Conservation (phyloP, 2,329 filamentous ascomycete genomes). For the Aspergillus aculeatus region DNA sequence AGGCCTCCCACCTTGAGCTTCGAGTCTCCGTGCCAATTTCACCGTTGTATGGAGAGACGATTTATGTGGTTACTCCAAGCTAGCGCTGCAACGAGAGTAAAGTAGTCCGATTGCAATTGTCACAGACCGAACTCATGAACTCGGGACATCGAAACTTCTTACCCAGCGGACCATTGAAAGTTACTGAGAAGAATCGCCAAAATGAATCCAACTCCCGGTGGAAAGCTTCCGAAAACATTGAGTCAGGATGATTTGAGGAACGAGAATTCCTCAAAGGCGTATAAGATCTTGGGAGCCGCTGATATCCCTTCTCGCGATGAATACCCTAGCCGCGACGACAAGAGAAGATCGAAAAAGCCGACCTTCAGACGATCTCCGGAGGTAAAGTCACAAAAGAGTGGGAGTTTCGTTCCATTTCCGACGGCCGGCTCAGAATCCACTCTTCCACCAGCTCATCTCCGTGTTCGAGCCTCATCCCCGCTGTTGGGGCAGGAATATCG, state of each 20-base stretch:
- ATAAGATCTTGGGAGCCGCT: slow-evolving; percentile 32
- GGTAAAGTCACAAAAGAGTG: slow-evolving; percentile 29
- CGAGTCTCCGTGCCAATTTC: background rate
- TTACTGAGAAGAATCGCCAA: slow-evolving; percentile 21
- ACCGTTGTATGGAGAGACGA: background rate
- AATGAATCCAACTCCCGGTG: slow-evolving; percentile 15
- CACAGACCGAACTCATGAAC: background rate
- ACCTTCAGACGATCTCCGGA: slow-evolving; percentile 45
- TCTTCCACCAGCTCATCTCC: slow-evolving; percentile 31
- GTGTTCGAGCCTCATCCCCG: slow-evolving; percentile 48
- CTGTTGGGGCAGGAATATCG: slow-evolving; percentile 42
- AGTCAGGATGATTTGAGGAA: slow-evolving; percentile 19
- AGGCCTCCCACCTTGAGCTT: background rate
- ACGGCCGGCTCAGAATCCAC: slow-evolving; percentile 18
- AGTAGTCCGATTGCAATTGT: background rate
- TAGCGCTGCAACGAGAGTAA: background rate
- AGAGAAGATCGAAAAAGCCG: slow-evolving; percentile 30
- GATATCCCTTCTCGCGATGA: slow-evolving; percentile 27
- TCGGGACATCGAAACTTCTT: background rate
- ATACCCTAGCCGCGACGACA: slow-evolving; percentile 23
- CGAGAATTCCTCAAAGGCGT: slow-evolving; percentile 31
- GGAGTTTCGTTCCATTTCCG: slow-evolving; percentile 29
- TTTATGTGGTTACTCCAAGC: background rate
- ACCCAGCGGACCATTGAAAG: slow-evolving; percentile 16
- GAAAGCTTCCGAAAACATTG: slow-evolving; percentile 7